Evolutionary conservation across 805 yeast genomes (phyloP).

Genomic region (Saccharomycopsis sp.): DNA sequence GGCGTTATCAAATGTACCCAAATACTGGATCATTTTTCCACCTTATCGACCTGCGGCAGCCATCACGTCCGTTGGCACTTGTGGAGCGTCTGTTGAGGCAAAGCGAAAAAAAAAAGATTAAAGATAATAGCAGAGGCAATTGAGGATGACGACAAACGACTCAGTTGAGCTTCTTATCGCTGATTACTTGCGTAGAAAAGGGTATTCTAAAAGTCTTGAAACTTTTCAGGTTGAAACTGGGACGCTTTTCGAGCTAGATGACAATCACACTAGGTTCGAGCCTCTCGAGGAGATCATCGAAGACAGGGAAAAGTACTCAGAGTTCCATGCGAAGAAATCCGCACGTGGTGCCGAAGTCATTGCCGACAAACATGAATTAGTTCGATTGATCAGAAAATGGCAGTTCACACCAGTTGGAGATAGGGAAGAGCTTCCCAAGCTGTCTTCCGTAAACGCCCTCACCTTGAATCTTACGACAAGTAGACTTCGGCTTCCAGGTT

Average conservation of each 20-base stretch:
- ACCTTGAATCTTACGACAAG: constrained; percentile 23
- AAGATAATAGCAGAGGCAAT: too few relatives aligned
- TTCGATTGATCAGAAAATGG: constrained; percentile 13
- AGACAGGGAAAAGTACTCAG: constrained; percentile 32
- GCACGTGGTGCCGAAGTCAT: neutral
- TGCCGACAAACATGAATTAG: neutral
- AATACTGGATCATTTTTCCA: neutral
- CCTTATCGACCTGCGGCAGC: too few relatives aligned
- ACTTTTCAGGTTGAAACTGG: constrained; percentile 35
- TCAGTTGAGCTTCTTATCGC: constrained; percentile 40
- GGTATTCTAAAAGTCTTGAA: constrained; percentile 39
- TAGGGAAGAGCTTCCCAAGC: neutral
- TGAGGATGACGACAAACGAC: neutral
- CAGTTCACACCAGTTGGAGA: constrained; percentile 5
- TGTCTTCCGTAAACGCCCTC: constrained; percentile 11
- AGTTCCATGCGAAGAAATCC: constrained; percentile 10
- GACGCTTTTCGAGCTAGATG: constrained; percentile 12
- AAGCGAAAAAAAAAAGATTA: too few relatives aligned
- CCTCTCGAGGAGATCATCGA: constrained; percentile 33
- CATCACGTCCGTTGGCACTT: too few relatives aligned
- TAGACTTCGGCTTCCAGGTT: constrained; percentile 21
- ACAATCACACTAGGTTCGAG: constrained; percentile 24
- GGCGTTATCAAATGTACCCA: neutral
- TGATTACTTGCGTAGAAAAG: constrained; percentile 48
- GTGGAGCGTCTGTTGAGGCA: too few relatives aligned